These are phyloP conservation scores for Penicillium parvum DNA, from an alignment of 495 filamentous ascomycete genomes.

Conservation along the genomic window DNA sequence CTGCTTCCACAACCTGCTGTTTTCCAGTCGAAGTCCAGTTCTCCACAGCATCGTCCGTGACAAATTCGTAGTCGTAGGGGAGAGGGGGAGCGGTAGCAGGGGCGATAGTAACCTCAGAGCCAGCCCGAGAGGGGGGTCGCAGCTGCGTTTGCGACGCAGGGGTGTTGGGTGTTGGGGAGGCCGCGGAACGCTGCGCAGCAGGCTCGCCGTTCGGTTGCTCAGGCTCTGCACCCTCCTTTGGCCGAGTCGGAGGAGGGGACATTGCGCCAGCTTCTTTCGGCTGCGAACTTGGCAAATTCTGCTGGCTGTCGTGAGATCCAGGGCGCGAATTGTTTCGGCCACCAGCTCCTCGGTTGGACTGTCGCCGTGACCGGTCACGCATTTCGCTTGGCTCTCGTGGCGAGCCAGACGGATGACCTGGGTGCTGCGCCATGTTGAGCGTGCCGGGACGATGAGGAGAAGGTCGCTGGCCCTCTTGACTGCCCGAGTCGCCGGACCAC, in stretches of 20 bases:
- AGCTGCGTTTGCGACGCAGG: slow-evolving; percentile 22
- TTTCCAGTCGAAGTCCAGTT: slow-evolving; percentile 50
- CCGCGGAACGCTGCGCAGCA: slow-evolving; percentile 14
- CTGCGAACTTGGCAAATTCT: slow-evolving; percentile 31
- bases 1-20: slow-evolving; percentile 41
- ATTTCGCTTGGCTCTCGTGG: slow-evolving; percentile 40
- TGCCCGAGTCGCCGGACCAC: slow-evolving; percentile 46
- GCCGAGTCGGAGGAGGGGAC: slow-evolving; percentile 33
- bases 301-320: slow-evolving; percentile 23
- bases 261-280: slow-evolving; percentile 31
- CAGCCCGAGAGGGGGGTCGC: slow-evolving; percentile 16
- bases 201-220: slow-evolving; percentile 23
- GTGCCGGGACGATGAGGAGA: slow-evolving; percentile 63
- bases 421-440: slow-evolving; percentile 53
- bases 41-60: slow-evolving; percentile 46
- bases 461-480: slow-evolving; percentile 50
- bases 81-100: slow-evolving; percentile 21
- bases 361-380: slow-evolving; percentile 42
- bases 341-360: slow-evolving; percentile 38
- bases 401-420: slow-evolving; percentile 29
- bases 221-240: slow-evolving; percentile 23
- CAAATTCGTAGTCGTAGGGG: slow-evolving; percentile 53
- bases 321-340: slow-evolving; percentile 34
- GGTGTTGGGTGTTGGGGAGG: slow-evolving; percentile 26
- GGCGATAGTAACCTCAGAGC: slow-evolving; percentile 13